These are phyloP conservation scores for Trifolium fragiferum DNA, from an alignment of 306 rosid genomes.

Conservation along the genomic window DNA sequence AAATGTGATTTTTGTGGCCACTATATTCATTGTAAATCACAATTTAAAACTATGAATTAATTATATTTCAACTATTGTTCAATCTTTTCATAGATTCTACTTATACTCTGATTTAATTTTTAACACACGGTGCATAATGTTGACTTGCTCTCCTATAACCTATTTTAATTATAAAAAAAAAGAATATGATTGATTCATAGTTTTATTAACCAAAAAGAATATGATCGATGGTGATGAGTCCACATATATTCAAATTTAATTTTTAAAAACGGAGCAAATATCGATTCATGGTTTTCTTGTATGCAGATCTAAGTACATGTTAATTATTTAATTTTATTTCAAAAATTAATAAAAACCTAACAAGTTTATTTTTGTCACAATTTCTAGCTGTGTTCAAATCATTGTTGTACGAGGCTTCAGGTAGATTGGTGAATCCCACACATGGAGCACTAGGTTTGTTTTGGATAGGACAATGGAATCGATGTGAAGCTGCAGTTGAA, in stretches of 20 bases:
- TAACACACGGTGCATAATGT: not conserved
- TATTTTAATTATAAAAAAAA: not conserved
- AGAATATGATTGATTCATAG: no score
- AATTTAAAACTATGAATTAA: not conserved
- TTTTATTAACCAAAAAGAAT: no score
- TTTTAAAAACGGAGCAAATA: no score
- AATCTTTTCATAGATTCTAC: not conserved
- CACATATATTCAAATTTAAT: no score
- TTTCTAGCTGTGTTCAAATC: slow-evolving; percentile 63
- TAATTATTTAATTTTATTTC: no score
- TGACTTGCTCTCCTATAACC: not conserved
- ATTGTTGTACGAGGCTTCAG: slow-evolving; percentile 70
- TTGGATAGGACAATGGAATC: slow-evolving; percentile 58
- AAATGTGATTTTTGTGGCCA: not conserved
- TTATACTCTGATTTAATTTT: not conserved
- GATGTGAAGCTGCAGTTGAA: slow-evolving; percentile 70
- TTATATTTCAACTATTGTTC: not conserved
- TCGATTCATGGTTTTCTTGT: no score
- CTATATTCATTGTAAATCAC: not conserved
- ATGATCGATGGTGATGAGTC: no score
- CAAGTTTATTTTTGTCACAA: not conserved
- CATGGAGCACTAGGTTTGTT: slow-evolving; percentile 71
- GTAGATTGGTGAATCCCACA: slow-evolving; percentile 69
- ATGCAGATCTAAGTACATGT: no score
- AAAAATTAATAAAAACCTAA: no score